These are phyloP conservation scores for Apiospora hydei DNA, from an alignment of 2,329 filamentous ascomycete species.

Conservation along the genomic window DNA sequence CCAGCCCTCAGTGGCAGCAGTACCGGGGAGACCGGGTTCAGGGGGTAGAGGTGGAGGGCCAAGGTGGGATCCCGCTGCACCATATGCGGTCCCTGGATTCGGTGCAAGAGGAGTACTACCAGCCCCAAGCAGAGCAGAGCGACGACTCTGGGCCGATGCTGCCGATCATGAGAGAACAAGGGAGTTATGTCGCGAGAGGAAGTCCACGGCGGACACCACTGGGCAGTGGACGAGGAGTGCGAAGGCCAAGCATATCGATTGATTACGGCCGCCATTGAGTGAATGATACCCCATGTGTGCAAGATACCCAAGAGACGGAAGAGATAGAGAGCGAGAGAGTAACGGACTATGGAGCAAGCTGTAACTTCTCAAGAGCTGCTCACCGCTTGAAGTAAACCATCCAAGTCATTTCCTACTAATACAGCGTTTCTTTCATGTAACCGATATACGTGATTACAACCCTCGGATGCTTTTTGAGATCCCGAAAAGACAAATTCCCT, in stretches of 20 bases:
- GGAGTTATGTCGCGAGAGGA: background rate
- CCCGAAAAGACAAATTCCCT: background rate
- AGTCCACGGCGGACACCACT: background rate
- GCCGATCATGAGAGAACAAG: constrained; percentile 29
- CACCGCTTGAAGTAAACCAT: background rate
- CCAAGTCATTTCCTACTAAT: background rate
- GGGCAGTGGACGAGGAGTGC: background rate
- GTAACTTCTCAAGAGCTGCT: background rate
- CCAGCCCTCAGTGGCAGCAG: background rate
- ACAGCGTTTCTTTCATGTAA: constrained; percentile 7
- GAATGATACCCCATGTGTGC: constrained; percentile 15
- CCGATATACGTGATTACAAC: background rate
- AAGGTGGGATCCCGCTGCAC: constrained; percentile 24
- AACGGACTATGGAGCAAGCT: background rate
- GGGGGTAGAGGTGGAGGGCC: background rate
- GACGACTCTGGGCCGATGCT: constrained; percentile 32
- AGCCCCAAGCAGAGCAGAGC: constrained; percentile 29
- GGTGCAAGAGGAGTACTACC: constrained; percentile 29
- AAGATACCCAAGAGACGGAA: background rate
- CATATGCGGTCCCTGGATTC: constrained; percentile 23
- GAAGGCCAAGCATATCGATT: background rate
- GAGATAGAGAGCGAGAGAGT: background rate
- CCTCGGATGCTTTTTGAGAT: background rate
- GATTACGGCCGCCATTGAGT: background rate
- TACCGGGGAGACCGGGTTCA: background rate